A percentile compares a stretch with the other conserved stretches of the same genome.
These are phyloP conservation scores for Chalciporus sphaerocephalus DNA, from an alignment of 768 basidiomycete genomes.

Conservation along the genomic window DNA sequence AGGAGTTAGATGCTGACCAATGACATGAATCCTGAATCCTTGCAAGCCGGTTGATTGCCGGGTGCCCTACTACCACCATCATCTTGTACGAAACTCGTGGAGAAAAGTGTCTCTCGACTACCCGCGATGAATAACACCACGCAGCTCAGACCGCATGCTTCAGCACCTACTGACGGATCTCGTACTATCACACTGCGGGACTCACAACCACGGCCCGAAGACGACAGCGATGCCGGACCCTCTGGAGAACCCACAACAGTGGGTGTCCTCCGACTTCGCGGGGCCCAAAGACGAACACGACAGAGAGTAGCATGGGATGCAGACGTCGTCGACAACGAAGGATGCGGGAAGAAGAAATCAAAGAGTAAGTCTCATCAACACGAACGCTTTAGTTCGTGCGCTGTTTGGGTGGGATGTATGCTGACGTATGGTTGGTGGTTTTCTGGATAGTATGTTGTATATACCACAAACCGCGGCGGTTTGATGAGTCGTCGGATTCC, in stretches of 20 bases:
- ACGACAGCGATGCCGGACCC: constrained; percentile 21
- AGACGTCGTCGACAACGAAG: constrained; percentile 88
- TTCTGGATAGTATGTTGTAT: constrained; percentile 82
- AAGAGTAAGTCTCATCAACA: constrained; percentile 56
- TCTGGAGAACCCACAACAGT: constrained; percentile 26
- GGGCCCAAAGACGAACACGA: constrained; percentile 39
- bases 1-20: constrained; percentile 25
- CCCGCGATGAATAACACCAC: constrained; percentile 19
- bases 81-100: background rate
- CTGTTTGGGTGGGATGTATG: background rate
- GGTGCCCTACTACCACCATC: background rate
- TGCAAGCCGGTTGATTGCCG: too few species aligned
- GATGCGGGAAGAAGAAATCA: constrained; percentile 82
- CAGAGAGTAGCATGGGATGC: constrained; percentile 79
- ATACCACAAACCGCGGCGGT: constrained; percentile 75
- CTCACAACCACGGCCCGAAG: constrained; percentile 31
- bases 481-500: constrained; percentile 82
- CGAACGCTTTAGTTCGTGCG: background rate
- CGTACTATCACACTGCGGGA: constrained; percentile 48
- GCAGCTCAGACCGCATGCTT: constrained; percentile 33
- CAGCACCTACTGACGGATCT: constrained; percentile 48
- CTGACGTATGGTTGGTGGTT: background rate
- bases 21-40: background rate
- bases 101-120: background rate
- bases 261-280: constrained; percentile 60